Conservation (phyloP, 306 rosid genomes). For the Cucurbita moschata region DNA sequence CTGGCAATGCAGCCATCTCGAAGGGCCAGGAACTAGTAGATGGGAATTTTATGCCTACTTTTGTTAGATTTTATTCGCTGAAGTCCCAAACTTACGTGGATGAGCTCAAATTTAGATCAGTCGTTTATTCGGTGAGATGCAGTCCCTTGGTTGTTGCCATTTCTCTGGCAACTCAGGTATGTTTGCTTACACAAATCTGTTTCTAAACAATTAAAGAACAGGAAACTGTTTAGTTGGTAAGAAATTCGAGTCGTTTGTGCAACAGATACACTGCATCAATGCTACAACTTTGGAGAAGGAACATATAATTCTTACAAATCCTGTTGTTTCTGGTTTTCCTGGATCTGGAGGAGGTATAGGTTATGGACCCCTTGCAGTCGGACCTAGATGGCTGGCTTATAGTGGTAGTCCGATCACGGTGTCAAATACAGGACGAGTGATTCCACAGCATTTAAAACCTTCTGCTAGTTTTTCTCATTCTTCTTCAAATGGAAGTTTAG, state of each 20-base stretch:
- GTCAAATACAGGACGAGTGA: conserved; percentile 50
- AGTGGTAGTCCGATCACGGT: conserved; percentile 60
- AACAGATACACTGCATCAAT: conserved; percentile 86
- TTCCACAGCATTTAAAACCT: conserved; percentile 56
- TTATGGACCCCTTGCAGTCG: conserved; percentile 90
- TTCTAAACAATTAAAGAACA: background rate
- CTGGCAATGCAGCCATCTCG: conserved; percentile 31
- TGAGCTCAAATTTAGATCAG: conserved; percentile 77
- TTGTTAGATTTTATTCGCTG: conserved; percentile 70
- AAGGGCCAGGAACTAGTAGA: conserved; percentile 43
- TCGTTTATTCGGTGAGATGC: conserved; percentile 74
- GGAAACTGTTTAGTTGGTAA: background rate
- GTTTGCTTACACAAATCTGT: background rate
- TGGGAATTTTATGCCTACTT: conserved; percentile 53
- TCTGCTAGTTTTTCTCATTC: conserved; percentile 56
- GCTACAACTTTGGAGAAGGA: conserved; percentile 63
- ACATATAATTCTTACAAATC: conserved; percentile 73
- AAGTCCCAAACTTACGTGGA: conserved; percentile 71
- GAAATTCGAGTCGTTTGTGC: background rate
- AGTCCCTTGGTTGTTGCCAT: conserved; percentile 75
- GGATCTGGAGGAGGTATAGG: conserved; percentile 73
- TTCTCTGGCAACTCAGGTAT: conserved; percentile 79
- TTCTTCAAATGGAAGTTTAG: conserved; percentile 76
- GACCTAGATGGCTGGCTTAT: conserved; percentile 93
- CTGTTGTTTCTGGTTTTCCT: conserved; percentile 40